Conservation (phyloP, 331 rosid genomes). For the Quercus phellos region DNA sequence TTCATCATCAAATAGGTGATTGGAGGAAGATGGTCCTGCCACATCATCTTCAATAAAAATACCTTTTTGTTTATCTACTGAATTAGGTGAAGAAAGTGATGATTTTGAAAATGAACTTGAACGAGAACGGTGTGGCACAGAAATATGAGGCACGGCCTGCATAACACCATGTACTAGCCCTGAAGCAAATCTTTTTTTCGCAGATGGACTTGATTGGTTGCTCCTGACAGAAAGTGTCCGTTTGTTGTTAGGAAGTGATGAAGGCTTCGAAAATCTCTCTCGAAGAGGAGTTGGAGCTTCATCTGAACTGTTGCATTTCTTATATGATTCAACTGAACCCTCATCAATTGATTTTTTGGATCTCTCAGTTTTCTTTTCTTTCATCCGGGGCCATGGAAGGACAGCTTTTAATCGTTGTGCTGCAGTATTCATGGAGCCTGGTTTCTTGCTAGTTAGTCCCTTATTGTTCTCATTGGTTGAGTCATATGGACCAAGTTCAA, state of each 20-base stretch:
- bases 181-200: constrained; percentile 76
- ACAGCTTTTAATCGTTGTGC: constrained; percentile 56
- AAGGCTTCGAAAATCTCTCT: constrained; percentile 61
- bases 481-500: constrained; percentile 39
- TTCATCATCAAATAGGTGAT: no score
- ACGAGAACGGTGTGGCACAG: no score
- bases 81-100: no score
- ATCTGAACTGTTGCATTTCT: constrained; percentile 39
- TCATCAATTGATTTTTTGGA: constrained; percentile 37
- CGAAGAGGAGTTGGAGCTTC: constrained; percentile 71
- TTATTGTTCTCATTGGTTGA: constrained; percentile 30
- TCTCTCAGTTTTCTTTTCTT: constrained; percentile 46
- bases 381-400: constrained; percentile 59
- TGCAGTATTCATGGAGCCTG: constrained; percentile 62
- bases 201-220: constrained; percentile 87
- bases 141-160: no score
- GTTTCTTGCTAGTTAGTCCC: constrained; percentile 39
- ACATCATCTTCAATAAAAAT: no score
- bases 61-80: no score
- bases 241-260: constrained; percentile 57
- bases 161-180: no score
- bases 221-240: constrained; percentile 82
- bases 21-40: no score
- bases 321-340: constrained; percentile 42
- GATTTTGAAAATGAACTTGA: no score